Percentiles rank a stretch among this genome's conserved stretches.
These are phyloP conservation scores for Mycena amicta DNA, from an alignment of 768 basidiomycete species.

Conservation along the genomic window DNA sequence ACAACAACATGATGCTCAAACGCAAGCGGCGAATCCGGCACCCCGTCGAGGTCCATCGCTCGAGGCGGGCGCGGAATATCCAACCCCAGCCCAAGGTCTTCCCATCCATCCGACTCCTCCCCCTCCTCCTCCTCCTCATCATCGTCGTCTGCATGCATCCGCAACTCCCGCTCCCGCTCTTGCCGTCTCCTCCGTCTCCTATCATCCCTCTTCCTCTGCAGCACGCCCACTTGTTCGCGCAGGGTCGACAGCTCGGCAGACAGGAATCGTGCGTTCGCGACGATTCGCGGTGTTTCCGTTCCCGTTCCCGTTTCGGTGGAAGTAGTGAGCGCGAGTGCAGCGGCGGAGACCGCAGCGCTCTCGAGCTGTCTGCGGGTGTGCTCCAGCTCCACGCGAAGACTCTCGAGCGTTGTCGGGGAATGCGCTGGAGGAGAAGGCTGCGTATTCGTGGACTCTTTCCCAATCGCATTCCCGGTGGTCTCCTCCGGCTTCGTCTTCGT, in stretches of 20 bases:
- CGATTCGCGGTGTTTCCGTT: neutral
- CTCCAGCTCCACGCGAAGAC: neutral
- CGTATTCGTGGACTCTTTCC: neutral
- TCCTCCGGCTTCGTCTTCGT: neutral
- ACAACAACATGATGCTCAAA: neutral
- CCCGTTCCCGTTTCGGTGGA: neutral
- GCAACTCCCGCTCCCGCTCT: neutral
- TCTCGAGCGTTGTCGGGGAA: neutral
- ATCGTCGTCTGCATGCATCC: neutral
- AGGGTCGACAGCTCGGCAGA: slow-evolving; percentile 3
- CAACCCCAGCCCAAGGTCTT: slow-evolving; percentile 8
- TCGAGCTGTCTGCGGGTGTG: neutral
- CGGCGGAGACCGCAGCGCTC: neutral
- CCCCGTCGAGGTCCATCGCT: neutral
- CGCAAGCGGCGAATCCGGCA: neutral
- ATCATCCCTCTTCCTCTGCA: slow-evolving; percentile 1
- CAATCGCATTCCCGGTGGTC: neutral
- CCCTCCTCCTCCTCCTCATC: neutral
- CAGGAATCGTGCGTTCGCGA: neutral
- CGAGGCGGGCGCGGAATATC: slow-evolving; percentile 2
- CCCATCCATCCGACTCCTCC: slow-evolving; percentile 4
- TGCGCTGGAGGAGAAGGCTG: neutral
- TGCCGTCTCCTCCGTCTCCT: neutral
- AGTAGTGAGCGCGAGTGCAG: neutral
- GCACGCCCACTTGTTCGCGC: slow-evolving; percentile 2